Evolutionary conservation across 2,329 filamentous ascomycete genomes (phyloP).

Genomic region (Colletotrichum sp.): DNA sequence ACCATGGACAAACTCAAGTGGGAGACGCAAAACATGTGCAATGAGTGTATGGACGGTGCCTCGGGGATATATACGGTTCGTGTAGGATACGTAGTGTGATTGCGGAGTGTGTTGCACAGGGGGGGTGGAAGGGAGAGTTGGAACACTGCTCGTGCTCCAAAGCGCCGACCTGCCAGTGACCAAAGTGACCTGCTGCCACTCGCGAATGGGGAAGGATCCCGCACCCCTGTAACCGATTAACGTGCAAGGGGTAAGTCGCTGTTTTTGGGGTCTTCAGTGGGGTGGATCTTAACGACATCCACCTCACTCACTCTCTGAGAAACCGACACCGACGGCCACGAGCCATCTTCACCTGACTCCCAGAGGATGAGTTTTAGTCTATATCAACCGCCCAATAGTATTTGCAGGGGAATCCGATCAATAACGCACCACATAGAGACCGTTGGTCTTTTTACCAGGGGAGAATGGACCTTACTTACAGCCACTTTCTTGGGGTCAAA

Average conservation of each 20-base stretch:
- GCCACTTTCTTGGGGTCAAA: background rate
- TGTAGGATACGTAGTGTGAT: constrained; percentile 15
- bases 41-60: background rate
- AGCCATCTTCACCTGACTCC: background rate
- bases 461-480: background rate
- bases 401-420: background rate
- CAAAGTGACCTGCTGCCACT: constrained; percentile 1
- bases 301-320: background rate
- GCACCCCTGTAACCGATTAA: constrained; percentile 19
- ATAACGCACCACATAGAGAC: background rate
- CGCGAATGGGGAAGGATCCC: constrained; percentile 12
- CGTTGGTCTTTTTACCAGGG: background rate
- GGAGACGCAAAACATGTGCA: constrained; percentile 1
- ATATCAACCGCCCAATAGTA: background rate
- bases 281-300: background rate
- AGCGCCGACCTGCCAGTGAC: constrained; percentile 1
- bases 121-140: constrained; percentile 10
- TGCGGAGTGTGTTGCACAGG: constrained; percentile 12
- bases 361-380: background rate
- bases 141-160: constrained; percentile 2
- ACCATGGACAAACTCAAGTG: background rate
- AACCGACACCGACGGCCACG: background rate
- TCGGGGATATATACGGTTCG: constrained; percentile 19
- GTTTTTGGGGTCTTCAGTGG: constrained; percentile 12
- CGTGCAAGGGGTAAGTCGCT: constrained; percentile 10